Evolutionary conservation across 208 protist species (phyloP).

Genomic region (Leishmania guyanensis): DNA sequence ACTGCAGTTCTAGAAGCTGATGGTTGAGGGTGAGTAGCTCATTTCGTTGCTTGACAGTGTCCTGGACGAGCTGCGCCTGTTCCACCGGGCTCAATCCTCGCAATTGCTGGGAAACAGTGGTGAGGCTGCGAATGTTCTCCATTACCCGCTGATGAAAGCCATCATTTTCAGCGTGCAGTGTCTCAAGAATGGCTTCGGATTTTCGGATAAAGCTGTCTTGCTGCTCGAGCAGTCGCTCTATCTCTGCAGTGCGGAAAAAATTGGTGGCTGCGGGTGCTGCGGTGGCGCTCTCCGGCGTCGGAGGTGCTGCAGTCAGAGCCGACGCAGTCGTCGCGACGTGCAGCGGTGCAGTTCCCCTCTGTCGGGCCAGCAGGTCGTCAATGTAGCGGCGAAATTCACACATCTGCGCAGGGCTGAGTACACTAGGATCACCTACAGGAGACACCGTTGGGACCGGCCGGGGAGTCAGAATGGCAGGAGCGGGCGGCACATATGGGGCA

Average conservation of each 20-base stretch:
- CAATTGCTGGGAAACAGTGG: constrained; percentile 21
- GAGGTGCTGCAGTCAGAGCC: too few species aligned
- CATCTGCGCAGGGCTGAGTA: constrained; percentile 45
- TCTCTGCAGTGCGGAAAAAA: constrained; percentile 4
- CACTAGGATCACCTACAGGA: background rate
- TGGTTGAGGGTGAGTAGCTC: constrained; percentile 69
- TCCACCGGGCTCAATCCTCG: constrained; percentile 54
- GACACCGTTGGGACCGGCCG: background rate
- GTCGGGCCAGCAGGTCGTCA: constrained; percentile 50
- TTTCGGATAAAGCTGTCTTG: constrained; percentile 52
- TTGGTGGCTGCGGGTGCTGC: background rate
- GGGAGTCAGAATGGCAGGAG: constrained; percentile 8
- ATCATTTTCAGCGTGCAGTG: constrained; percentile 52
- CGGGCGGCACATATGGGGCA: constrained; percentile 1
- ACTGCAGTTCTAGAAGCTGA: constrained; percentile 68
- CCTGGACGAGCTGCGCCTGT: constrained; percentile 62
- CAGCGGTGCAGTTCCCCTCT: constrained; percentile 9
- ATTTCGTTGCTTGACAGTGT: constrained; percentile 73
- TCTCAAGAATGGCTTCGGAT: constrained; percentile 42
- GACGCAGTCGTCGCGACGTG: background rate
- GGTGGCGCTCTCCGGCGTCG: background rate
- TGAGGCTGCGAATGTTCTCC: constrained; percentile 32
- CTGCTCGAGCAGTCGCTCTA: constrained; percentile 36
- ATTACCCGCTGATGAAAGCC: constrained; percentile 50
- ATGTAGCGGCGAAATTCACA: constrained; percentile 70